phyloP scores from a whole-genome alignment of 169 alveolate genomes.

The Plasmodium ovale region DNA sequence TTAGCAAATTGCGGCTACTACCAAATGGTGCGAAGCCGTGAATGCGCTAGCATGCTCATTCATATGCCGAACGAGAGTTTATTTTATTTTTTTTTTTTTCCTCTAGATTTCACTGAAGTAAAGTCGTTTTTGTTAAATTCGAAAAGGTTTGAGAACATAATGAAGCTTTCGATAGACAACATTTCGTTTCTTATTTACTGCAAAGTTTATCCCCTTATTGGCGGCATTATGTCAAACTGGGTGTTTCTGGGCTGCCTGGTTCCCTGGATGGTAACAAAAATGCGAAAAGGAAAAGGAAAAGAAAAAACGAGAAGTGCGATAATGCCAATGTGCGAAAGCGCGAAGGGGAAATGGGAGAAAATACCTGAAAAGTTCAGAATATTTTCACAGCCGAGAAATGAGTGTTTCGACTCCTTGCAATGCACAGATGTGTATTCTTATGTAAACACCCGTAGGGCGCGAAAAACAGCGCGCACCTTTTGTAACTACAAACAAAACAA shows the following conservation, averaged over 20 bases:
- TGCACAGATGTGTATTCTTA: no score
- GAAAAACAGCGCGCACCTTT: no score
- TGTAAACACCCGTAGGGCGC: no score
- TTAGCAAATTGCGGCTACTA: not conserved
- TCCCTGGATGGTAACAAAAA: slow-evolving; percentile 75
- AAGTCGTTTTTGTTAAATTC: slow-evolving; percentile 82
- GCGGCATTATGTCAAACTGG: slow-evolving; percentile 87
- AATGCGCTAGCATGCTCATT: not conserved
- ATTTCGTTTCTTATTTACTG: slow-evolving; percentile 80
- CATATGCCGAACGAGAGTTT: no score
- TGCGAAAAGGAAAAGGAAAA: no score
- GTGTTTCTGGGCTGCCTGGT: slow-evolving; percentile 79
- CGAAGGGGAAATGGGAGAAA: no score
- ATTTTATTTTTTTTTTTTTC: not conserved
- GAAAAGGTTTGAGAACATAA: slow-evolving; percentile 82
- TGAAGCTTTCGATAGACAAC: slow-evolving; percentile 86
- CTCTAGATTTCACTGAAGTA: slow-evolving; percentile 84
- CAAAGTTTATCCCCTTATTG: slow-evolving; percentile 84
- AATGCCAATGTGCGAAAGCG: no score
- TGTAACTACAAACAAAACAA: no score
- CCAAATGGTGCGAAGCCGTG: not conserved
- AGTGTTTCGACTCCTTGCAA: no score
- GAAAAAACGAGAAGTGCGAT: no score
- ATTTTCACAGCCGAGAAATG: no score
- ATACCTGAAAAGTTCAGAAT: no score